Conservation (phyloP, 352 stramenopile species). For the Pythium aphanidermatum region DNA sequence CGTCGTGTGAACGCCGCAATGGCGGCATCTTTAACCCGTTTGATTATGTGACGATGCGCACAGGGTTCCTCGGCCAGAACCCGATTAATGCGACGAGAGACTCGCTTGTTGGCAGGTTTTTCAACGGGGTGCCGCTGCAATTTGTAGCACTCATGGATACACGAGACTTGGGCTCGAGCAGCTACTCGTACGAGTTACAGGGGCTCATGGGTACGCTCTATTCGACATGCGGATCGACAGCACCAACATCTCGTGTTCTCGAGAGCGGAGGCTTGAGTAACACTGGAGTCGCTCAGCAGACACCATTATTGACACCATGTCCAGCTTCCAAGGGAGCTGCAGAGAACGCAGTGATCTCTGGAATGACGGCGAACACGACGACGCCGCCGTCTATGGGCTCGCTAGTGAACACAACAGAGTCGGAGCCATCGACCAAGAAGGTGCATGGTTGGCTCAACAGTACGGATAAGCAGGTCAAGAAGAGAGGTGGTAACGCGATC, state of each 20-base stretch:
- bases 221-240: slow-evolving; percentile 8
- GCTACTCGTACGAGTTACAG: slow-evolving; percentile 27
- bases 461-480: slow-evolving; percentile 6
- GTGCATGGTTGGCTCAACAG: slow-evolving; percentile 5
- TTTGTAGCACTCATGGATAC: slow-evolving; percentile 17
- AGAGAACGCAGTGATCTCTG: too few relatives aligned
- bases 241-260: neutral
- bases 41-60: slow-evolving; percentile 39
- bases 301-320: too few relatives aligned
- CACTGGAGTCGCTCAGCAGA: too few relatives aligned
- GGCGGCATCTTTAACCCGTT: slow-evolving; percentile 33
- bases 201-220: slow-evolving; percentile 15
- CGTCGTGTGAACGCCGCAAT: slow-evolving; percentile 35
- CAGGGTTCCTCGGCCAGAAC: slow-evolving; percentile 26
- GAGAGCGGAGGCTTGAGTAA: too few relatives aligned
- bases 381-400: neutral
- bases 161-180: slow-evolving; percentile 17
- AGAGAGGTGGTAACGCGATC: slow-evolving; percentile 9
- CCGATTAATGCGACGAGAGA: slow-evolving; percentile 11
- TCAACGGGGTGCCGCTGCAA: slow-evolving; percentile 3
- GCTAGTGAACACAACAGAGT: slow-evolving; percentile 4
- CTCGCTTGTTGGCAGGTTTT: slow-evolving; percentile 4
- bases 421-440: neutral
- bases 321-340: too few relatives aligned
- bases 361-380: neutral